phyloP scores from a whole-genome alignment of 805 yeast species.

The Saccharomyces cerevisiae region DNA sequence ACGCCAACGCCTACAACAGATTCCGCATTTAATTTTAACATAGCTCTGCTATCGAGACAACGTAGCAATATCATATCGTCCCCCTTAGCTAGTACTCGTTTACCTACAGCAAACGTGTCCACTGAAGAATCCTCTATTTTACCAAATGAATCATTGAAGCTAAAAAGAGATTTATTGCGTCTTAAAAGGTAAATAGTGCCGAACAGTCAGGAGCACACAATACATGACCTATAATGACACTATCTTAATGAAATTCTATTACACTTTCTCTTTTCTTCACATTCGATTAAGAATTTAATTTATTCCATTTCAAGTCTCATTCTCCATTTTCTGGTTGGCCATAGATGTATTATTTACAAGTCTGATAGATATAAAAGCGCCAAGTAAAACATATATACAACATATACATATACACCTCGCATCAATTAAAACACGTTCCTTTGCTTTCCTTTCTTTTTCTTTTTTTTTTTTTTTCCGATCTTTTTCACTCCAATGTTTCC shows the following conservation, averaged over 20 bases:
- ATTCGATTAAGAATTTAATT: not conserved
- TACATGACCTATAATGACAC: not conserved
- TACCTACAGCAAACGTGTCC: not conserved
- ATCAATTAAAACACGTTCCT: not conserved
- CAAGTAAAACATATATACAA: slow-evolving; percentile 4
- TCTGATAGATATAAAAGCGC: not conserved
- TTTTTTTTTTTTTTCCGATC: not conserved
- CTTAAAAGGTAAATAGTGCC: slow-evolving; percentile 4
- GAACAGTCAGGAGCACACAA: not conserved
- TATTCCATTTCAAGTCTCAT: not conserved
- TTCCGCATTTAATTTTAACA: slow-evolving; percentile 5
- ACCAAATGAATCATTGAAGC: slow-evolving; percentile 3
- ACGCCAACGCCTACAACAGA: slow-evolving; percentile 15
- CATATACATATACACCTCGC: not conserved
- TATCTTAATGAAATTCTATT: not conserved
- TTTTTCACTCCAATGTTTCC: slow-evolving; percentile 16
- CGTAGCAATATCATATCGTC: slow-evolving; percentile 5
- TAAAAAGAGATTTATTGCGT: slow-evolving; percentile 10
- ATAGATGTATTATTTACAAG: not conserved
- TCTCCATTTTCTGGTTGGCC: not conserved
- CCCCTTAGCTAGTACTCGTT: not conserved
- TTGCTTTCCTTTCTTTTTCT: not conserved
- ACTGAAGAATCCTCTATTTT: slow-evolving; percentile 3
- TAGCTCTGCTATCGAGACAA: slow-evolving; percentile 6
- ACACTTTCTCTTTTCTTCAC: not conserved